Conservation (phyloP, 169 alveolate species). For the Perkinsus olseni region DNA sequence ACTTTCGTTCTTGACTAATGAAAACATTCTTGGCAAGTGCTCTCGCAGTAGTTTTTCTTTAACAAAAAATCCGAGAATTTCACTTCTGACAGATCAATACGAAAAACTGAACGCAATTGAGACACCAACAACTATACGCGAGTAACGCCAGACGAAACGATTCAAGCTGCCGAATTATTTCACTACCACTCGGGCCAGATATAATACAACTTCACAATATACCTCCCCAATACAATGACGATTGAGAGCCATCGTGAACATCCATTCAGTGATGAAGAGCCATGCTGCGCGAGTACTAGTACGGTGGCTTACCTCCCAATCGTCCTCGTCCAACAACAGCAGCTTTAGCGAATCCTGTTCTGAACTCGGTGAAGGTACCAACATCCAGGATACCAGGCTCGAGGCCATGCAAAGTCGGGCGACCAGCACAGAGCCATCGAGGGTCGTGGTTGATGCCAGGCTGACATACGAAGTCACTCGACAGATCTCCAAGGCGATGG, state of each 20-base stretch:
- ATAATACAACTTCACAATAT: too few relatives aligned
- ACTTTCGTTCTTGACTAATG: too few relatives aligned
- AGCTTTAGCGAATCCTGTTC: slow-evolving; percentile 29
- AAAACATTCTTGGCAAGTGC: slow-evolving; percentile 50
- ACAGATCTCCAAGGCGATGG: too few relatives aligned
- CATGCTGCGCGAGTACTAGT: too few relatives aligned
- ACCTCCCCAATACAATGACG: too few relatives aligned
- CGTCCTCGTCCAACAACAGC: slow-evolving; percentile 36
- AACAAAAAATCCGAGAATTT: slow-evolving; percentile 77
- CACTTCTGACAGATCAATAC: slow-evolving; percentile 83
- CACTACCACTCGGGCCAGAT: too few relatives aligned
- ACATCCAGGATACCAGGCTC: slow-evolving; percentile 8
- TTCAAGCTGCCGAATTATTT: too few relatives aligned
- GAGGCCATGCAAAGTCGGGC: background rate
- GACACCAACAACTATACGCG: too few relatives aligned
- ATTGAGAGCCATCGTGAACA: too few relatives aligned
- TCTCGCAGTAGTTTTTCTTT: slow-evolving; percentile 81
- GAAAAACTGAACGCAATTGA: too few relatives aligned
- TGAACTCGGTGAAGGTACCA: slow-evolving; percentile 25
- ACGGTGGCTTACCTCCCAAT: slow-evolving; percentile 27
- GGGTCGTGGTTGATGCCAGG: background rate
- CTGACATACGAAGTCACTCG: background rate
- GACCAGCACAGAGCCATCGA: background rate
- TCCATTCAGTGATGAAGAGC: too few relatives aligned
- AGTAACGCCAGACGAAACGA: too few relatives aligned